Percentiles rank a stretch among this genome's conserved stretches.
phyloP scores from a whole-genome alignment of 106 monocot genomes.

The Dendrobium officinale region DNA sequence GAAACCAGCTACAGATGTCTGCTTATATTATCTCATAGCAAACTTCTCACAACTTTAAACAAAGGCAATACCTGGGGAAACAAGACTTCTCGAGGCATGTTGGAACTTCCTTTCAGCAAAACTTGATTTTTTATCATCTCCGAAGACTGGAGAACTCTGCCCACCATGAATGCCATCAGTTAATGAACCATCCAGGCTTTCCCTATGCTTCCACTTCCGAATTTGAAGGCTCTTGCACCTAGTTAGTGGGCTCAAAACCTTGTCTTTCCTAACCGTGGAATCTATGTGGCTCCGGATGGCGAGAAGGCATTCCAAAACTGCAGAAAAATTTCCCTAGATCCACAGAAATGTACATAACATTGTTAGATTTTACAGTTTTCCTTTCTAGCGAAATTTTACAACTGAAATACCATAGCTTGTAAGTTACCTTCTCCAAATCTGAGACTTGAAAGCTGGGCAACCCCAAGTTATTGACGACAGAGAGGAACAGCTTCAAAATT shows the following conservation, averaged over 20 bases:
- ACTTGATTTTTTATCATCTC: constrained; percentile 19
- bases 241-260: neutral
- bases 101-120: constrained; percentile 15
- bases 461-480: constrained; percentile 14
- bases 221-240: constrained; percentile 18
- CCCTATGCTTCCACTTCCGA: constrained; percentile 11
- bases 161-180: constrained; percentile 1
- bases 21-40: neutral
- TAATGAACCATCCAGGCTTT: constrained; percentile 10
- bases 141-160: constrained; percentile 1
- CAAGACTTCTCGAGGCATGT: constrained; percentile 6
- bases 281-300: constrained; percentile 25
- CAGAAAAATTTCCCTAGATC: constrained; percentile 25
- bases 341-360: neutral
- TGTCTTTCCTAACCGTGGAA: constrained; percentile 13
- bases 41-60: neutral
- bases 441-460: constrained; percentile 17
- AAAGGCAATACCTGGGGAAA: constrained; percentile 19
- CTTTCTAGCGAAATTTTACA: neutral
- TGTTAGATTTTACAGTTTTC: neutral
- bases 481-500: constrained; percentile 21
- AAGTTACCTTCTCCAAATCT: constrained; percentile 33
- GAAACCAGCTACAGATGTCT: neutral
- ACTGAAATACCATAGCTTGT: neutral
- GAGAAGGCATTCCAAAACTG: constrained; percentile 36